A percentile compares a stretch with the other conserved stretches of the same genome.
Conservation (phyloP, 164 flowering plant genomes). For the Piper betle region DNA sequence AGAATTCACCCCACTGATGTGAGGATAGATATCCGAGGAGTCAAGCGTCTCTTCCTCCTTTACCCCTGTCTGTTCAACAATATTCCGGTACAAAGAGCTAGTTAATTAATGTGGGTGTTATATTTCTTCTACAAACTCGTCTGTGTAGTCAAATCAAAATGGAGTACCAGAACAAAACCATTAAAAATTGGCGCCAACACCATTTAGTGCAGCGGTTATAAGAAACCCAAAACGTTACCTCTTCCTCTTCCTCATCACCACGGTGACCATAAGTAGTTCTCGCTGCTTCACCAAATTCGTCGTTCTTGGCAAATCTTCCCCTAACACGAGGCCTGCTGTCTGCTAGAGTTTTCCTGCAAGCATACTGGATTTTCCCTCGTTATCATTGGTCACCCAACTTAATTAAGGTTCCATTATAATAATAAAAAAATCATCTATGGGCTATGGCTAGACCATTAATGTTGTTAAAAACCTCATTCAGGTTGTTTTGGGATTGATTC, state of each 20-base stretch:
- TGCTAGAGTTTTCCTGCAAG: constrained; percentile 95
- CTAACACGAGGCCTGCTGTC: constrained; percentile 94
- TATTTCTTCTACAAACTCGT: too few relatives aligned
- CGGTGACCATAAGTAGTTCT: constrained; percentile 33
- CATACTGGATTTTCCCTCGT: constrained; percentile 44
- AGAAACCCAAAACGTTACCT: constrained; percentile 17
- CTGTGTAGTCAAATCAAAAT: too few relatives aligned
- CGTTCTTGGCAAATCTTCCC: constrained; percentile 96
- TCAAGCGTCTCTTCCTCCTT: constrained; percentile 69
- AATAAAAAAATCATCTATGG: too few relatives aligned
- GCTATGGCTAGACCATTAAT: too few relatives aligned
- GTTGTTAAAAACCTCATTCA: too few relatives aligned
- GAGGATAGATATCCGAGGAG: constrained; percentile 79
- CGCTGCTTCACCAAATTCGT: constrained; percentile 49
- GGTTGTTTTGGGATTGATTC: background rate
- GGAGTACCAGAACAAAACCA: too few relatives aligned
- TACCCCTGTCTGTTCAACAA: constrained; percentile 27
- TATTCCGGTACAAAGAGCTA: background rate
- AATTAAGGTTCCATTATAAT: background rate
- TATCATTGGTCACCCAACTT: background rate
- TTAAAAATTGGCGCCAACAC: too few relatives aligned
- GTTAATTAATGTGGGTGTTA: background rate
- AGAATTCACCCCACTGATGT: constrained; percentile 82
- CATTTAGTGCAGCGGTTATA: too few relatives aligned
- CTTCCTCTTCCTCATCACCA: constrained; percentile 59